Base-by-base conservation (phyloP, 2,329 filamentous ascomycete genomes). In the Stagonosporopsis cucurbitacearum region DNA sequence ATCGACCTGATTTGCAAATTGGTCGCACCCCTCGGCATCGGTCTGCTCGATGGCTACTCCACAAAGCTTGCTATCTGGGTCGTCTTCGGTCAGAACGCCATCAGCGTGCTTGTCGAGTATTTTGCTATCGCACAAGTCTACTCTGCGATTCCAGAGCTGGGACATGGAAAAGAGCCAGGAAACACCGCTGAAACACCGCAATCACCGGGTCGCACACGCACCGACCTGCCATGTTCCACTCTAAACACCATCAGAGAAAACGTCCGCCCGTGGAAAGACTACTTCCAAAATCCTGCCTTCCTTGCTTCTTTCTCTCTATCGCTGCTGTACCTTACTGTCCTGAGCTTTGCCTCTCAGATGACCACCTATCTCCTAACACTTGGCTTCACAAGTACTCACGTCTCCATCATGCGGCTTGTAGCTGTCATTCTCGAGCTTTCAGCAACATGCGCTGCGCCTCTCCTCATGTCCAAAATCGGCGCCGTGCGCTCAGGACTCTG, bases 401-500 rank as follows among this genome's bases (percentile, higher is more conserved):
- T 88, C 20, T 84, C 83, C 35, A 50, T 82, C 12, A 79, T 83
- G 41, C 79, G 87, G 4, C 82, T 82, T 0, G 59, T 80, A 4
- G 81, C 82, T 26, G 82, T 83, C 1, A 52, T 80, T 2, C 80
- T 86, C 45, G 87, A 89, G 67, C 73, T 89, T 2, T 76, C 77
- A 7, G 86, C 87, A 0, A 89, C 87, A 0, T 87, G 84, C 79
- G 68, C 82, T 0, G 84, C 82, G 0, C 87, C 87, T 0, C 74
- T 76, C 50, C 68, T 88, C 13, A 86, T 86, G 79, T 64, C 63
- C 2, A 70, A 66, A 3, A 80, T 81, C 6, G 79, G 79, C 20
- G 68, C 79, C 1, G 78, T 90, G 7, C 78, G 90, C n/a, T 81
- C 83, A 0, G 90, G 89, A 0, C 79, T 92, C 3, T 92, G 90